Conservation (phyloP, 2,329 filamentous ascomycete genomes). For the Cercospora canescens region DNA sequence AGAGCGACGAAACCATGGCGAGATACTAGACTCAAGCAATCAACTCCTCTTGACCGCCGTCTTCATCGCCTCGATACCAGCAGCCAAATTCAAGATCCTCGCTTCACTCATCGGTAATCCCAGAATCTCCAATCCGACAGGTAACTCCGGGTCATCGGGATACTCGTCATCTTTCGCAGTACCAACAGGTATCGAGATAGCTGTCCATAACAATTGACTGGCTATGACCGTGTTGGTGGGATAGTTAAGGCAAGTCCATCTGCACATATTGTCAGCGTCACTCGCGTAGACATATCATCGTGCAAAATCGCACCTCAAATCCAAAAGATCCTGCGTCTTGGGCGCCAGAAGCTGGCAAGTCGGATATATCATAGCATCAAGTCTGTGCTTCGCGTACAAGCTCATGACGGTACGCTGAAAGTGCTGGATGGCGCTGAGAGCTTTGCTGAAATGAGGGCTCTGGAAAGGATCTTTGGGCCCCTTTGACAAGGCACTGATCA, state of each 20-base stretch:
- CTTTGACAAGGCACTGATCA: constrained; percentile 29
- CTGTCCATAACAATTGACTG: constrained; percentile 36
- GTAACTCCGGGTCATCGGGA: constrained; percentile 24
- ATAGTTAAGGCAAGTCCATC: constrained; percentile 33
- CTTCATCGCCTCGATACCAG: constrained; percentile 20
- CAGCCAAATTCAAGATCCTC: constrained; percentile 24
- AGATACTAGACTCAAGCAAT: neutral
- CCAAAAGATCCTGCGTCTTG: constrained; percentile 34
- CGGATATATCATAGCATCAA: constrained; percentile 39
- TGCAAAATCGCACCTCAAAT: constrained; percentile 15
- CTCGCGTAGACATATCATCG: too few relatives aligned
- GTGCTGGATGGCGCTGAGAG: constrained; percentile 27
- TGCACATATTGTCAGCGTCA: constrained; percentile 9
- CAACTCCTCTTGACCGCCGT: neutral
- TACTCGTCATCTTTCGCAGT: constrained; percentile 23
- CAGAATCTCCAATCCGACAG: constrained; percentile 29
- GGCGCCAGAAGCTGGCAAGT: constrained; percentile 38
- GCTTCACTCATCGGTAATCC: constrained; percentile 26
- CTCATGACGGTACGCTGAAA: constrained; percentile 36
- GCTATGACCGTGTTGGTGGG: constrained; percentile 40
- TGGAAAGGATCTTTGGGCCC: constrained; percentile 26
- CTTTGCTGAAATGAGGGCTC: constrained; percentile 32
- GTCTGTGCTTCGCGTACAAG: constrained; percentile 33
- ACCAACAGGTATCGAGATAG: constrained; percentile 37
- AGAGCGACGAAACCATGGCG: neutral